A percentile compares a stretch with the other conserved stretches of the same genome.
phyloP scores from a whole-genome alignment of 768 basidiomycete genomes.

The Tulasnella sp. region DNA sequence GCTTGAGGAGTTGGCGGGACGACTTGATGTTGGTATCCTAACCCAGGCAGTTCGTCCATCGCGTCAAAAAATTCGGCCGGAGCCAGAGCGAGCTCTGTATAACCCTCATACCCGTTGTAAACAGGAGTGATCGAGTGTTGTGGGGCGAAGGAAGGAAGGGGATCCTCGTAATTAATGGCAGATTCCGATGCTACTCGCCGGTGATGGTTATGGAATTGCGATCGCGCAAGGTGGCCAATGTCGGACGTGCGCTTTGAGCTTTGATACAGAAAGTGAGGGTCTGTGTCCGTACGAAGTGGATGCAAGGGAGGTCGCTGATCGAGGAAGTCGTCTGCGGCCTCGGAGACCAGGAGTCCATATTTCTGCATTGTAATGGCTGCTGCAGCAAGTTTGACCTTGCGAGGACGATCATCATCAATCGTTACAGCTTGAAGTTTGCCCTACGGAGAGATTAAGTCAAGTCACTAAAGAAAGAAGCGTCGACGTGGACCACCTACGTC shows the following conservation, averaged over 20 bases:
- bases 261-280: neutral
- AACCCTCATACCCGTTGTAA: neutral
- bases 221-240: neutral
- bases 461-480: neutral
- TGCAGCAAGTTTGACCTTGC: neutral
- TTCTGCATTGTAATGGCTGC: neutral
- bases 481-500: neutral
- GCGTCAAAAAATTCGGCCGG: neutral
- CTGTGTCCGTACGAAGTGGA: neutral
- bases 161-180: neutral
- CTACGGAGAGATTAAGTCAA: neutral
- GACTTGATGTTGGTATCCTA: neutral
- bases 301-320: neutral
- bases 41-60: neutral
- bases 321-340: neutral
- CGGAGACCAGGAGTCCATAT: neutral
- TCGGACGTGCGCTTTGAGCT: neutral
- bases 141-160: neutral
- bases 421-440: neutral
- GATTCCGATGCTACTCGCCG: neutral
- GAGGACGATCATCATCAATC: neutral
- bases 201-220: neutral
- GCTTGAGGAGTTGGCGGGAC: neutral
- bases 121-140: neutral
- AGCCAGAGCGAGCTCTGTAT: neutral